phyloP scores from a whole-genome alignment of 768 basidiomycete genomes.

The Leccinum barrowsii region DNA sequence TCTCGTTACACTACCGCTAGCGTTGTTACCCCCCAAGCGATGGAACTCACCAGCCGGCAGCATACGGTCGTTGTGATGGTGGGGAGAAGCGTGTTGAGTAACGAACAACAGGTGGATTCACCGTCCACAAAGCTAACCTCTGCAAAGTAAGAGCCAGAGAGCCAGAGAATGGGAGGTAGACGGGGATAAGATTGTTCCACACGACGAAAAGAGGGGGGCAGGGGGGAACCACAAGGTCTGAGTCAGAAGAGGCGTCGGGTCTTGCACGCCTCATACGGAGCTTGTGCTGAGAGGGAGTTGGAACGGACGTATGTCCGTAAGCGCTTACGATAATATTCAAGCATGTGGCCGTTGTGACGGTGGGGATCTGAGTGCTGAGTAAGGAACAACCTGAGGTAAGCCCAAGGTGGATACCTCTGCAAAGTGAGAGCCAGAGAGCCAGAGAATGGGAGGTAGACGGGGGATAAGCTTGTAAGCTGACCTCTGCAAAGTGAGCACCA shows the following conservation, averaged over 20 bases:
- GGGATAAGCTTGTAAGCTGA: too few species aligned
- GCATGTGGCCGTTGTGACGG: not conserved
- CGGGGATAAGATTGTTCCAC: too few species aligned
- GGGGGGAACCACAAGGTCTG: too few species aligned
- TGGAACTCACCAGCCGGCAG: not conserved
- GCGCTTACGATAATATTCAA: too few species aligned
- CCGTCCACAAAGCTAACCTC: too few species aligned
- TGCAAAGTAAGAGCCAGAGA: too few species aligned
- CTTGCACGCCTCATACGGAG: not conserved
- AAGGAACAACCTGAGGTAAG: not conserved
- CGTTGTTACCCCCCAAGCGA: not conserved
- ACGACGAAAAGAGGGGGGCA: too few species aligned
- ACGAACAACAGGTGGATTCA: not conserved
- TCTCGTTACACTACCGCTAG: too few species aligned
- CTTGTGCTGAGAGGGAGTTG: not conserved
- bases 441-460: not conserved
- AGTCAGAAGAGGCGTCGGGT: not conserved
- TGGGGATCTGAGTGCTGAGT: not conserved
- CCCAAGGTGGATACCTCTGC: not conserved
- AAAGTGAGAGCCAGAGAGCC: not conserved
- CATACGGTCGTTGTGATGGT: not conserved
- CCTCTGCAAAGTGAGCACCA: not conserved
- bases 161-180: too few species aligned
- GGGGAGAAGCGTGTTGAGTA: not conserved
- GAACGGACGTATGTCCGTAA: not conserved